These are phyloP conservation scores for Podila verticillata DNA, from an alignment of 192 early-diverging fungal species.

Conservation along the genomic window DNA sequence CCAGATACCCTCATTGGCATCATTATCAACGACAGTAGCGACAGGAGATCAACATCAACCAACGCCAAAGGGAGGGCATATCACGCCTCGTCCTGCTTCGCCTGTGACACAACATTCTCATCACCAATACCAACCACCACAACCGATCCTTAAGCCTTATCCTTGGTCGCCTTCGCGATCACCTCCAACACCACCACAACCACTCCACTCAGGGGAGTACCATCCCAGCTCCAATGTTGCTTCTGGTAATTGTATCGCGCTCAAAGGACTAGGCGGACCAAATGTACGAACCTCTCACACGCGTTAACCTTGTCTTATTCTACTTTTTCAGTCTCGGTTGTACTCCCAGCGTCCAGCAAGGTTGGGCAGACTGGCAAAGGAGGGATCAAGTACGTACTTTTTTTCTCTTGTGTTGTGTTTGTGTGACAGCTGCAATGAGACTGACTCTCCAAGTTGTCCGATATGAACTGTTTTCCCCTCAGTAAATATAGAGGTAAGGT, in stretches of 20 bases:
- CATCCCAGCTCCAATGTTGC: not conserved
- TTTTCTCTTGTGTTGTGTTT: not conserved
- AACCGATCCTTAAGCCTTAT: not conserved
- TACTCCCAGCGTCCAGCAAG: slow-evolving; percentile 28
- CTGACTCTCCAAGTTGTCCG: not conserved
- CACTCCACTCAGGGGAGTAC: not conserved
- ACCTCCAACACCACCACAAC: not conserved
- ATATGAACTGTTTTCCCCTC: not conserved
- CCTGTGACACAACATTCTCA: not conserved
- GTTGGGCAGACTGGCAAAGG: slow-evolving; percentile 47
- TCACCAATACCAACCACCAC: not conserved
- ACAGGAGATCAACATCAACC: slow-evolving; percentile 10
- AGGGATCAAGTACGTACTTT: slow-evolving; percentile 32
- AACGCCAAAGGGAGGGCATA: not conserved
- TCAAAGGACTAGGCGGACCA: not conserved
- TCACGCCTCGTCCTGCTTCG: not conserved
- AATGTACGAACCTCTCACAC: not conserved
- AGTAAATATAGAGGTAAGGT: slow-evolving; percentile 50
- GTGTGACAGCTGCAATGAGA: not conserved
- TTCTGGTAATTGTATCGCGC: not conserved
- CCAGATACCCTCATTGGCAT: not conserved
- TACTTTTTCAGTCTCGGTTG: slow-evolving; percentile 24
- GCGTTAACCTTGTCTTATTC: not conserved
- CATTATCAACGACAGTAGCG: not conserved
- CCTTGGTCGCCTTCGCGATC: slow-evolving; percentile 22